phyloP scores from a whole-genome alignment of 1,284 basidiomycete species.

The Rhodofomes roseus region DNA sequence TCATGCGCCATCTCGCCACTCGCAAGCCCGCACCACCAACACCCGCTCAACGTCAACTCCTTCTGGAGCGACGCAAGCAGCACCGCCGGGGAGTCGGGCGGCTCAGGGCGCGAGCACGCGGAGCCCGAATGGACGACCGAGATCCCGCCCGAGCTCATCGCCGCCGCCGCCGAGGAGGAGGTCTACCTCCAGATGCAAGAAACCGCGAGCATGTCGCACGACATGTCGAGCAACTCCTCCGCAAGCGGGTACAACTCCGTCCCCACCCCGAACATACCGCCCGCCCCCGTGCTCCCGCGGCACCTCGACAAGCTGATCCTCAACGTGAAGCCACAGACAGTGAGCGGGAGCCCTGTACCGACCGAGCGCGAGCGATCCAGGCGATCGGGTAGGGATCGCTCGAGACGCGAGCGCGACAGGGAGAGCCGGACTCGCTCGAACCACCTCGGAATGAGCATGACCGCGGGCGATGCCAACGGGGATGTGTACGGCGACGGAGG shows the following conservation, averaged over 20 bases:
- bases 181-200: conserved; percentile 46
- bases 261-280: conserved; percentile 73
- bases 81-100: conserved; percentile 25
- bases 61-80: conserved; percentile 48
- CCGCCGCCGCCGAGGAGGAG: conserved; percentile 85
- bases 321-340: conserved; percentile 47
- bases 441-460: conserved; percentile 25
- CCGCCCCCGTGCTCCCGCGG: conserved; percentile 83
- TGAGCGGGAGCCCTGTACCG: conserved; percentile 16
- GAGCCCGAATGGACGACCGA: conserved; percentile 67
- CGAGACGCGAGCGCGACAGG: conserved; percentile 15
- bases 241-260: conserved; percentile 23
- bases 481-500: conserved; percentile 4
- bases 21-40: conserved; percentile 18
- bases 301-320: conserved; percentile 94
- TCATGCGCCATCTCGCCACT: conserved; percentile 13
- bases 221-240: conserved; percentile 20
- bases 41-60: conserved; percentile 32
- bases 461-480: conserved; percentile 6
- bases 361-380: conserved; percentile 16
- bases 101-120: conserved; percentile 19
- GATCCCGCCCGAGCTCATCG: conserved; percentile 71
- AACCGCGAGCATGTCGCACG: conserved; percentile 26
- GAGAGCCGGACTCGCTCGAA: conserved; percentile 20
- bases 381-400: conserved; percentile 9